Base-by-base conservation (phyloP, 2,329 filamentous ascomycete genomes). In the Exserohilum rostratum region DNA sequence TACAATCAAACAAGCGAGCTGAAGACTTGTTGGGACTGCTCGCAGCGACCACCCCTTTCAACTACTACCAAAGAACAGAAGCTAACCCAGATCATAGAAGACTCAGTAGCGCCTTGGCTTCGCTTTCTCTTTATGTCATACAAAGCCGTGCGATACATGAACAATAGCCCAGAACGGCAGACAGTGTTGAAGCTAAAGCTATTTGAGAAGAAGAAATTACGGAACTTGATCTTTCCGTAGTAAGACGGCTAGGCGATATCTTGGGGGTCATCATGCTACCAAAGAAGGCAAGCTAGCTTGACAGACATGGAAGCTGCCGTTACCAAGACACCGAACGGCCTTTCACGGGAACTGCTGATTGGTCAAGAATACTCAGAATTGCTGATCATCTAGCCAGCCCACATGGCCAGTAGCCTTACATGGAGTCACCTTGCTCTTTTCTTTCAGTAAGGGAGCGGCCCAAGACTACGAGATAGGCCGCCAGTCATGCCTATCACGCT, bases 161-260 rank as follows among this genome's bases (percentile, higher is more conserved):
- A 45, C 50, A 43, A 33, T n/a, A 6, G 34, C 54, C 43, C 11
- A 50, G 60, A 50, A 35, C 37, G 50, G 45, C 54, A 53, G 46
- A 50, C 49, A 25, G 50, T 56, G 44, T 44, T 53, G 39, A 50
- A 38, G 37, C 50, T 64, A 60, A 29, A 6, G 49, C 47, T 30
- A 31, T 25, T 39, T 22, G 33, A 44, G 38, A 39, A 11, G 12
- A 50, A 15, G 40, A 55, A 39, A 22, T 45, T 64, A 60, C 66
- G 67, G 66, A 65, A 58, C 49, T 34, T 35, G 27, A 18, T 40
- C 45, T 42, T 59, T 59, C 67, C 67, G 66, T 48, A 61, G 58
- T 50, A 64, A 60, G 55, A 43, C 27, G 50, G 59, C 66, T 70
- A 58, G 67, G 66, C 66, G 65, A 69, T 70, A 65, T 59, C 64